A percentile compares a stretch with the other conserved stretches of the same genome.
Evolutionary conservation across 305 asterid species (phyloP).

Genomic region (Fraxinus paxiana): DNA sequence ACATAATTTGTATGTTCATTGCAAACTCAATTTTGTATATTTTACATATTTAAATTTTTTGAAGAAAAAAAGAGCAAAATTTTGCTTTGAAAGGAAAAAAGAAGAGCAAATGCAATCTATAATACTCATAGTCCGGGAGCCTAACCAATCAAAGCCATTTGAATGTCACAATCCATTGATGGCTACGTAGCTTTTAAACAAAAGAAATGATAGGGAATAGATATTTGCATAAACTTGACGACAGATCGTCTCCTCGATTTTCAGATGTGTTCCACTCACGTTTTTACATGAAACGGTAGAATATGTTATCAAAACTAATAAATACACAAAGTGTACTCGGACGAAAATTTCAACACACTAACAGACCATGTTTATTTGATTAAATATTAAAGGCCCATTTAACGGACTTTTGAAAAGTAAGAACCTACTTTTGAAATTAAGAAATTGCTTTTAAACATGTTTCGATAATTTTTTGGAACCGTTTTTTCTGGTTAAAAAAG

Average conservation of each 20-base stretch:
- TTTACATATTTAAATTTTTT: too few species aligned
- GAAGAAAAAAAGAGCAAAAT: not conserved
- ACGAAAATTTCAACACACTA: too few species aligned
- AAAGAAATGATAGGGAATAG: not conserved
- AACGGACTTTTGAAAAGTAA: too few species aligned
- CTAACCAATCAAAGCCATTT: not conserved
- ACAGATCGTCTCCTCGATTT: too few species aligned
- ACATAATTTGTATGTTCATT: not conserved
- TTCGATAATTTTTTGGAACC: too few species aligned
- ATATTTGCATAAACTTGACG: not conserved
- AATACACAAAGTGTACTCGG: too few species aligned
- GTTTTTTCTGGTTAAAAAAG: too few species aligned
- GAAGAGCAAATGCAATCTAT: not conserved
- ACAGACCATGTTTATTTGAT: too few species aligned
- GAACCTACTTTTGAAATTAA: too few species aligned
- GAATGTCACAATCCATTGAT: not conserved
- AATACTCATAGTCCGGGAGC: not conserved
- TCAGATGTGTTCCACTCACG: not conserved
- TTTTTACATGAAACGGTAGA: not conserved
- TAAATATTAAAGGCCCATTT: too few species aligned
- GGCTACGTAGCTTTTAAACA: slow-evolving; percentile 4
- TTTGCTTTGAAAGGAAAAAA: not conserved
- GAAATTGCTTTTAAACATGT: too few species aligned
- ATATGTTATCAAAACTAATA: slow-evolving; percentile 16
- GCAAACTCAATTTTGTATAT: not conserved